Base-by-base conservation (phyloP, 768 basidiomycete species). In the Leccinum rimulosum region DNA sequence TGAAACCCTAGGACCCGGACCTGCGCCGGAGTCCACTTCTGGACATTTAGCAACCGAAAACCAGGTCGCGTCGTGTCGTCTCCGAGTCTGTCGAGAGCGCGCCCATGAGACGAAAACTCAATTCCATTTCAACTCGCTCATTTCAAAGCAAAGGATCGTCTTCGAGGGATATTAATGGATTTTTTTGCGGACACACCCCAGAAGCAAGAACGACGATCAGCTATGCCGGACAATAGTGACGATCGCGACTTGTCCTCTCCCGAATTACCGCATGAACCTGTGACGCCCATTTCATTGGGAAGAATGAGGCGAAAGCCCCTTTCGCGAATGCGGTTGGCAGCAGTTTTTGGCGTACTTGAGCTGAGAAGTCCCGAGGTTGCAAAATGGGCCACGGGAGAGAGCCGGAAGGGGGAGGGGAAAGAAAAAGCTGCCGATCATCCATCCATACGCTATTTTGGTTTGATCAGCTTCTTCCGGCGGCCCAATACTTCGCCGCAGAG, bases 361-460 rank as follows among this genome's bases (percentile, higher is more conserved):
- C 70, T 82, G n/a, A 79, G 76, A 4, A 80, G 80, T 25, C 84
- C 84, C 4, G 84, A 85, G 56, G 77, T 83, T 15, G 77, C 79
- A 58, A 68, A 68, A 30, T 82, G 85, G 85, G 75, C 81, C n/a
- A 70, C 70, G 47, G 77, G 77, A 10, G 79, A 78, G 19, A 73
- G 74, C 50, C 67, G 54, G 9, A 74, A 76, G 33, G 66, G 59
- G 22, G 69, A 66, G 48, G 69, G 60, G 54, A 71, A 64, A 59
- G 67, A 65, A 47, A 70, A 55, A 56, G 60, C 57, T 6, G 58
- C 49, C 19, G 62, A 56, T 22, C 22, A 22, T 22, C 22, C 22
- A 22, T 22, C 22, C 22, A 22, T 22, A 22, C 22, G 22, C 22
- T 22, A 22, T 22, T 22, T 22, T 22, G 22, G 22, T 22, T 22